Evolutionary conservation across 352 stramenopile species (phyloP), one percentile per base, ranked within the genome.

Genomic region (Phytophthora tubulina): DNA sequence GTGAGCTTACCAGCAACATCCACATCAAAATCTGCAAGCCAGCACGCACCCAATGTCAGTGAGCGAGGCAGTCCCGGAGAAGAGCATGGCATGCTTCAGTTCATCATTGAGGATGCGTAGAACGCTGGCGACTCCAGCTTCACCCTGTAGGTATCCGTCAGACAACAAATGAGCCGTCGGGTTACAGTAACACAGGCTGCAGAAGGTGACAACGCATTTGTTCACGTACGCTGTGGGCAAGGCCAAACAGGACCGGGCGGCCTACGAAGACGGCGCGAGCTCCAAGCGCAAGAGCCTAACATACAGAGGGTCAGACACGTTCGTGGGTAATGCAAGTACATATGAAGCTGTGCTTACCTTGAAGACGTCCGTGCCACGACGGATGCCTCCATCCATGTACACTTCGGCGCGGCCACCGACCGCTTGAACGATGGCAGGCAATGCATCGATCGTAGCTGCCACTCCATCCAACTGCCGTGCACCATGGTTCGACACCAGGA

Each of bases 401-500:
- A 99, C 89, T 61, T 98, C 91, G 1, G 82, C 83, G n/a, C 88
- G 74, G 10, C 73, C 73, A 69, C 88, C 74, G 1, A 98, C 90
- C 1, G 93, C 92, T n/a, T 75, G 59, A 4, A 97, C 89, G 52
- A 98, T 85, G 41, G 97, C 95, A 9, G 93, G 88, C 21, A 99
- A 79, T 21, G 84, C 93, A 67, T 99, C 96, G 65, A 99, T 98
- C 17, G 89, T 88, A 6, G 93, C 80, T 8, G 94, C 80, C 17
- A 96, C 89, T 15, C 89, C 92, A 73, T 98, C 96, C 6, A 98
- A 84, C 76, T 96, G 92, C 13, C 95, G 80, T 17, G 94, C 96
- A 58, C 96, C 96, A 70, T 99, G 96, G 78, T 98, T 98, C 8
- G 90, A 98, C 32, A 99, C 91, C 65, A 98, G 84, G 39, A 99